Base-by-base conservation (phyloP, 1,284 basidiomycete genomes). In the Ganoderma sinense region DNA sequence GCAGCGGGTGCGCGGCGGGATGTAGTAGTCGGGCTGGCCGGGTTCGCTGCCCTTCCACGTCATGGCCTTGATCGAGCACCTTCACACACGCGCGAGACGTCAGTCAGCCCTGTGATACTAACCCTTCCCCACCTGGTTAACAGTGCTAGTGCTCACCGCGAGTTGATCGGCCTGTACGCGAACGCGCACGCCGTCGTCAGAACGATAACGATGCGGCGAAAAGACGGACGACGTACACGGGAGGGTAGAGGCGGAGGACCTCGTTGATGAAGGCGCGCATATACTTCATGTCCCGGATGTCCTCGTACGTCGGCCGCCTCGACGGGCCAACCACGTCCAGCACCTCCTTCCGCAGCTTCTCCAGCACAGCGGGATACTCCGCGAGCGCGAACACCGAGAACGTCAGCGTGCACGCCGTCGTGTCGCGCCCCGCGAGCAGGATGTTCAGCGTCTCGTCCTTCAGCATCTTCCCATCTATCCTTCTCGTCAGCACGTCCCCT, bases 171-270 rank as follows among this genome's bases (percentile, higher is more conserved):
- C 18, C 71, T 73, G 31, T 51, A 33, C 36, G 41, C 23, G 1
- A 45, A 20, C 45, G n/a, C n/a, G n/a, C n/a, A n/a, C n/a, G n/a
- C n/a, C n/a, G n/a, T n/a, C n/a, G n/a, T n/a, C n/a, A n/a, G n/a
- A n/a, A n/a, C n/a, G n/a, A n/a, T n/a, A n/a, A n/a, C n/a, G n/a
- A n/a, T n/a, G n/a, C n/a, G n/a, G n/a, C n/a, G n/a, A n/a, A n/a
- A n/a, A 59, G 18, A 23, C n/a, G 16, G 16, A 13, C 40, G 51
- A 45, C 51, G 26, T 79, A 89, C 84, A 90, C 89, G 8, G 88
- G 81, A 18, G 91, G 90, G 77, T 87, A 90, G 26, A 92, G 78
- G 29, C 89, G 81, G 66, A 91, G 77, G 1, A 87, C 87, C 78
- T 91, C 89, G 69, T 84, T 84, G 68, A 83, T 80, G 43, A 84